phyloP scores from a whole-genome alignment of 495 filamentous ascomycete species.

The Aspergillus diversus region DNA sequence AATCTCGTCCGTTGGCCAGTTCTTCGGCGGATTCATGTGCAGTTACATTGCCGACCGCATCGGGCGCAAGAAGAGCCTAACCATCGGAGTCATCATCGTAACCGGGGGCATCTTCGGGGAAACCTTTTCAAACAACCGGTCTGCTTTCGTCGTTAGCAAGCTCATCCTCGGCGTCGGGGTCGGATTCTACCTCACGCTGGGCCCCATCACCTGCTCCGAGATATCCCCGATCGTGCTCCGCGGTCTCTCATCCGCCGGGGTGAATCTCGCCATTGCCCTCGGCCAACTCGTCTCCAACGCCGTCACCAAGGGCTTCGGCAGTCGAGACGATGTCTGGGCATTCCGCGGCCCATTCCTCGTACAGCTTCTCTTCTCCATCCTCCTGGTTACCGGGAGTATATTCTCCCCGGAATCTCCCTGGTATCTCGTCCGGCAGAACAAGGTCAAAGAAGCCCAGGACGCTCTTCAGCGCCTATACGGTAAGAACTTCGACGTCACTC shows the following conservation, averaged over 20 bases:
- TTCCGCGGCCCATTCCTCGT: constrained; percentile 36
- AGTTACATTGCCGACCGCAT: constrained; percentile 32
- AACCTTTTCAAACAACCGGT: constrained; percentile 27
- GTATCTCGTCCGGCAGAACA: constrained; percentile 46
- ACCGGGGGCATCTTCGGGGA: constrained; percentile 37
- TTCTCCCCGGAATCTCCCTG: constrained; percentile 53
- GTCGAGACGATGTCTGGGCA: constrained; percentile 35
- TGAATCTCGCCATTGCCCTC: constrained; percentile 42
- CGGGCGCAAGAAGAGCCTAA: constrained; percentile 30
- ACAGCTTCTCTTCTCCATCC: constrained; percentile 34
- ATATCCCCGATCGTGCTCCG: constrained; percentile 41
- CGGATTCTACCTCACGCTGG: constrained; percentile 40
- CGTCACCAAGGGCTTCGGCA: constrained; percentile 39
- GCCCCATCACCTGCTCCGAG: constrained; percentile 39
- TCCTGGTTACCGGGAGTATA: constrained; percentile 37
- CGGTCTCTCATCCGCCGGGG: constrained; percentile 38
- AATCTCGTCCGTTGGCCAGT: constrained; percentile 32
- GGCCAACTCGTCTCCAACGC: constrained; percentile 42
- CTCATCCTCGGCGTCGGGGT: constrained; percentile 36
- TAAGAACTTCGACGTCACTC: constrained; percentile 15
- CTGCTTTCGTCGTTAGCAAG: constrained; percentile 37
- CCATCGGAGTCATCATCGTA: constrained; percentile 26
- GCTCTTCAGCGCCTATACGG: constrained; percentile 39
- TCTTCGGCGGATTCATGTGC: constrained; percentile 39
- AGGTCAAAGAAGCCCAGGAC: constrained; percentile 37